Base-by-base conservation (phyloP, 768 basidiomycete species). In the Boletus subparvulus region DNA sequence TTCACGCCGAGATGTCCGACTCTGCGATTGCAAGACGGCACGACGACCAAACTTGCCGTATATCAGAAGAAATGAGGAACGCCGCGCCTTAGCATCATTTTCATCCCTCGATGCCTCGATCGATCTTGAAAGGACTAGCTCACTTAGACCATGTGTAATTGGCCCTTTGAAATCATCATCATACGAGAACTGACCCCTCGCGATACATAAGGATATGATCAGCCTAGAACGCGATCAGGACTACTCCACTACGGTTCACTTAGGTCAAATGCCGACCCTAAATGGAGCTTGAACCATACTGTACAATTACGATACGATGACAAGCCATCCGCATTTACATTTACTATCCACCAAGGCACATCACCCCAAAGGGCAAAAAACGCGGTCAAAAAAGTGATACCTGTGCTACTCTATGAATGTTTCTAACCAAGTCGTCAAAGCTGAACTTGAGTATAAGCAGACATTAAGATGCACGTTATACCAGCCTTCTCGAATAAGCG, bases 91-190 rank as follows among this genome's bases (percentile, higher is more conserved):
- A 4, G 24, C 17, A 19, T 48, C 28, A 35, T 37, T 36, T 32
- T 45, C 32, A 33, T 48, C 16, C 35, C 39, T 33, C 11, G 37
- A 26, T 26, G 12, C 32, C 19, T 52, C 46, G 45, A 26, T 36
- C 42, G 54, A 49, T 21, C 44, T 49, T 17, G n/a, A 42, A 44
- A 28, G 48, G 52, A 16, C 39, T 16, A 9, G 26, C 48, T 19
- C 45, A 54, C 40, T 49, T 50, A 45, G 45, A 46, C 52, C 46
- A 43, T 56, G 52, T 54, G 32, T 10, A 32, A 32, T 10, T 32
- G 42, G 40, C 6, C 14, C 24, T 52, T 54, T 47, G 35, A 54
- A 26, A 24, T 46, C 52, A 32, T 43, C 47, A n/a, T 49, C 24
- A 21, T 14, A 6, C 28, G 6, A 28, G 28, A 6, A 28, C 28